Conservation (phyloP, 139 green algal species). For the Tetraselmis chui region DNA sequence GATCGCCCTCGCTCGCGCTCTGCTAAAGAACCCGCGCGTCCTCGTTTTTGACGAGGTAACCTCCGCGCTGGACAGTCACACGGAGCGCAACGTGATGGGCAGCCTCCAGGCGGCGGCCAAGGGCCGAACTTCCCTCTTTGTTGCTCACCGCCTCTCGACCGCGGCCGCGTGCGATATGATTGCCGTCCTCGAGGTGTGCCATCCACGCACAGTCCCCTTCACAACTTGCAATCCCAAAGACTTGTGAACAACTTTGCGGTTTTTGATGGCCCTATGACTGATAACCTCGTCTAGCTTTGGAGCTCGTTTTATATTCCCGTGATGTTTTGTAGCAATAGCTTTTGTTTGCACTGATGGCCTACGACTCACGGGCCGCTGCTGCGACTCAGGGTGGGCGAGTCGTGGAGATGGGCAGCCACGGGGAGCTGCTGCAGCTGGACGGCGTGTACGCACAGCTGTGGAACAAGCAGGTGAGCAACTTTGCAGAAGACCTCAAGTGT, state of each 20-base stretch:
- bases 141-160: slow-evolving; percentile 93
- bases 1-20: slow-evolving; percentile 80
- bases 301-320: too few species aligned
- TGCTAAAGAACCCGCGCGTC: slow-evolving; percentile 52
- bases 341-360: too few species aligned
- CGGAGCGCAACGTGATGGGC: slow-evolving; percentile 23
- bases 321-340: too few species aligned
- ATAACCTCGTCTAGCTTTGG: too few species aligned
- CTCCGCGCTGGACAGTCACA: slow-evolving; percentile 31
- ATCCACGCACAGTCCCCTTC: too few species aligned
- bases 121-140: slow-evolving; percentile 86
- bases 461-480: background rate
- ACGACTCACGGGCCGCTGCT: too few species aligned
- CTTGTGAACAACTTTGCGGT: too few species aligned
- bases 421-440: background rate
- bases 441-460: background rate
- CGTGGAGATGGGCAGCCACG: background rate
- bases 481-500: too few species aligned
- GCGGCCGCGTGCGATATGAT: slow-evolving; percentile 84
- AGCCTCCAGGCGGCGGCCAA: background rate
- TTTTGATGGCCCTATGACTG: too few species aligned
- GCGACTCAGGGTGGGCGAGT: background rate
- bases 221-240: too few species aligned
- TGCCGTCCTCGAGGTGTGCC: slow-evolving; percentile 65
- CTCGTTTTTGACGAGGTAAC: slow-evolving; percentile 37